These are phyloP conservation scores for Phaseolus coccineus DNA, from an alignment of 331 rosid genomes.

Conservation along the genomic window DNA sequence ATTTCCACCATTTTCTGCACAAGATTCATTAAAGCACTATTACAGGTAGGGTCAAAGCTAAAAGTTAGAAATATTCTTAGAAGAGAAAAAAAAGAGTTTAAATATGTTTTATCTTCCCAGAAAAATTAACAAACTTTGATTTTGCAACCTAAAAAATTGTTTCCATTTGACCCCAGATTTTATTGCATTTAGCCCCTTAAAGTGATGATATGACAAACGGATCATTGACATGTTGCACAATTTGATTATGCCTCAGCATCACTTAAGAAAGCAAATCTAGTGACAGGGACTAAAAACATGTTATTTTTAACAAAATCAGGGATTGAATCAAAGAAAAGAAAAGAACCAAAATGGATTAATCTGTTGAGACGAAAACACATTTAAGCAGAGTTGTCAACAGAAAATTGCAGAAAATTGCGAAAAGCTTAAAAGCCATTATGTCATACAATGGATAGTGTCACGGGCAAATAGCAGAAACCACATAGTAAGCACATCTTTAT, in stretches of 20 bases:
- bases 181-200: neutral
- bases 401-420: neutral
- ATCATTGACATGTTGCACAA: neutral
- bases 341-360: neutral
- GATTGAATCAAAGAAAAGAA: neutral
- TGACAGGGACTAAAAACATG: neutral
- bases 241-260: neutral
- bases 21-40: constrained; percentile 27
- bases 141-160: neutral
- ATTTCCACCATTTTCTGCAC: constrained; percentile 10
- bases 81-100: neutral
- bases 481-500: neutral
- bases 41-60: neutral
- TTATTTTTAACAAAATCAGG: neutral
- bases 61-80: neutral
- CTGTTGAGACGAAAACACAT: neutral
- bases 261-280: constrained; percentile 1
- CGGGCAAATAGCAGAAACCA: neutral
- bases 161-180: neutral
- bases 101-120: neutral
- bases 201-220: neutral
- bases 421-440: neutral
- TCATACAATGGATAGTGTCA: neutral
- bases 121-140: neutral
- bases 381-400: neutral